These are phyloP conservation scores for Seiridium cupressi DNA, from an alignment of 2,329 filamentous ascomycete genomes.

Conservation along the genomic window DNA sequence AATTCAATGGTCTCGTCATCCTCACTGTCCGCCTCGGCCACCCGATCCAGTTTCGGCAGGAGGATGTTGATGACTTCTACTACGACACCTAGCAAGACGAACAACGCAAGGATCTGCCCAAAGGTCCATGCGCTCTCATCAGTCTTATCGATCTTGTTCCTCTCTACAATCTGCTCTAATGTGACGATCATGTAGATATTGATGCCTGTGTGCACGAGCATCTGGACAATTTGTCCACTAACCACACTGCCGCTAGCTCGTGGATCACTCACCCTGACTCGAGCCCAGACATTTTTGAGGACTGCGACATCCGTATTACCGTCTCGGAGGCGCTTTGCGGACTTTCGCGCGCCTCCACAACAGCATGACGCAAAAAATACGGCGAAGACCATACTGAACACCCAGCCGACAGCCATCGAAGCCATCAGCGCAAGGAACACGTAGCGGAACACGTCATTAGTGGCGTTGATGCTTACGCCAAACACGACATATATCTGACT, in stretches of 20 bases:
- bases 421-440: slow-evolving; percentile 6
- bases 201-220: slow-evolving; percentile 5
- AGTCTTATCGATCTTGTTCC: not conserved
- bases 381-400: slow-evolving; percentile 1
- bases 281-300: not conserved
- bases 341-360: not conserved
- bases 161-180: slow-evolving; percentile 2
- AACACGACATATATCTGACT: slow-evolving; percentile 13
- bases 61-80: slow-evolving; percentile 6
- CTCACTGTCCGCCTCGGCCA: not conserved
- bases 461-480: slow-evolving; percentile 12
- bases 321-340: not conserved
- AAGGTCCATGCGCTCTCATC: slow-evolving; percentile 3
- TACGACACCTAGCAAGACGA: slow-evolving; percentile 4
- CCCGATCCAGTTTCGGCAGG: not conserved
- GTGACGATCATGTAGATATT: slow-evolving; percentile 8
- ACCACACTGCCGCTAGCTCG: not conserved
- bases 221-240: not conserved
- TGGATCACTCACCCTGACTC: not conserved
- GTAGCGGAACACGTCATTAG: slow-evolving; percentile 3
- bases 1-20: not conserved
- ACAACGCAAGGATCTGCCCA: slow-evolving; percentile 3
- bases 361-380: slow-evolving; percentile 1
- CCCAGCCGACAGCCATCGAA: not conserved
- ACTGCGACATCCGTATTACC: not conserved